A percentile compares a stretch with the other conserved stretches of the same genome.
Evolutionary conservation across 139 green algal species (phyloP).

Genomic region (Dunaliella primolecta): DNA sequence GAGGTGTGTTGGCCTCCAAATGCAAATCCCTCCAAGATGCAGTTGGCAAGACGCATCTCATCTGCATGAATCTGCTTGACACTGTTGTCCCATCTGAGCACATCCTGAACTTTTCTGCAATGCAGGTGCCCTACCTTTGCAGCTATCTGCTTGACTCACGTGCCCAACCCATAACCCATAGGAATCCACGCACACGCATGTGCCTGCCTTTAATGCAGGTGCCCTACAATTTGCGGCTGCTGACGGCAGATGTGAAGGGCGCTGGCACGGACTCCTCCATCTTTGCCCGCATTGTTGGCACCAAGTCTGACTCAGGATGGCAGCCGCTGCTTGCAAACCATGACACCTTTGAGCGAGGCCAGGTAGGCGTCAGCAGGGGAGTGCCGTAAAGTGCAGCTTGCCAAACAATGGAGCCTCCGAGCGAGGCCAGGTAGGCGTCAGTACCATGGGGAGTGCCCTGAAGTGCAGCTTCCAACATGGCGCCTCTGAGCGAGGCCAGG

Average conservation of each 20-base stretch:
- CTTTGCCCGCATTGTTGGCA: conserved; percentile 42
- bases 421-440: conserved; percentile 28
- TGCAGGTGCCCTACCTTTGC: not conserved
- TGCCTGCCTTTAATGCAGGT: not conserved
- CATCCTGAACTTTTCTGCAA: no score
- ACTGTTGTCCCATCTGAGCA: no score
- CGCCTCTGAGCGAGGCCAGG: conserved; percentile 48
- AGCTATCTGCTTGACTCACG: not conserved
- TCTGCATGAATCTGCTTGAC: no score
- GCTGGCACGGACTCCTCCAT: conserved; percentile 64
- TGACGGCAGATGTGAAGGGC: conserved; percentile 57
- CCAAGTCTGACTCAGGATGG: conserved; percentile 39
- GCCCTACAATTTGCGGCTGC: conserved; percentile 19
- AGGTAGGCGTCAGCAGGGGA: conserved; percentile 14
- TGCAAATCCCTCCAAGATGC: no score
- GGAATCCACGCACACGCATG: no score
- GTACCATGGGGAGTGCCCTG: not conserved
- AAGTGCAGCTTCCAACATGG: conserved; percentile 32
- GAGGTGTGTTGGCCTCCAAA: no score
- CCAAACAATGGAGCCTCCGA: conserved; percentile 51
- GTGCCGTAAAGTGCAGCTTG: conserved; percentile 17
- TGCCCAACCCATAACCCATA: not conserved
- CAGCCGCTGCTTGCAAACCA: conserved; percentile 38
- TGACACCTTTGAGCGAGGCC: conserved; percentile 50
- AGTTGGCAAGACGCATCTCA: no score